Conservation (phyloP, 495 filamentous ascomycete species). For the Talaromyces liani region DNA sequence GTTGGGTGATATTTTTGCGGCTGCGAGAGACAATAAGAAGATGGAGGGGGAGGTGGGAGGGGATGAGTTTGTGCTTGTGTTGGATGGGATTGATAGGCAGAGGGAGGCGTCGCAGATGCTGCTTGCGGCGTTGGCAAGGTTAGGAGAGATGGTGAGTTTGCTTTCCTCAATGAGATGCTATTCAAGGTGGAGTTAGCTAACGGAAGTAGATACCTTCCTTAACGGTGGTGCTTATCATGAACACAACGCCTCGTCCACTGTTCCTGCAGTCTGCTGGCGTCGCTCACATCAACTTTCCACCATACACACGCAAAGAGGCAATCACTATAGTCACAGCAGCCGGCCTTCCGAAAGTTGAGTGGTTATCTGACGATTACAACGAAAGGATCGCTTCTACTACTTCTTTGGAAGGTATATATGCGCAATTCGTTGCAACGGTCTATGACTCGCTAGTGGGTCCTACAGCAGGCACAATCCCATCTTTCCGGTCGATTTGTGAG, state of each 20-base stretch:
- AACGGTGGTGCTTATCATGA: slow-evolving; percentile 70
- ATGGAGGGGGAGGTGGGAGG: slow-evolving; percentile 17
- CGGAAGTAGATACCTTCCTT: slow-evolving; percentile 65
- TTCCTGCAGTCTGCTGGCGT: slow-evolving; percentile 64
- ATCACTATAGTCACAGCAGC: slow-evolving; percentile 58
- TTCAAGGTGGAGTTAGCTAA: too few relatives aligned
- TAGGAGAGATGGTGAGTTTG: slow-evolving; percentile 73
- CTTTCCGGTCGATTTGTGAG: slow-evolving; percentile 35
- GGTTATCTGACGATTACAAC: slow-evolving; percentile 18
- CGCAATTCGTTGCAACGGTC: slow-evolving; percentile 34
- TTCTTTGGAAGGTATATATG: slow-evolving; percentile 20
- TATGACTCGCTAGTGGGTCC: slow-evolving; percentile 37
- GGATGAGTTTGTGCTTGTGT: slow-evolving; percentile 67
- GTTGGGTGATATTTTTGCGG: slow-evolving; percentile 45
- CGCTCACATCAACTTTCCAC: slow-evolving; percentile 76
- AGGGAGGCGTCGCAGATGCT: slow-evolving; percentile 73
- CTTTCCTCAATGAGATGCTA: too few relatives aligned
- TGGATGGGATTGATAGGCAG: slow-evolving; percentile 88
- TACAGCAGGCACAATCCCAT: slow-evolving; percentile 36
- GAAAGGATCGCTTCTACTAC: slow-evolving; percentile 10
- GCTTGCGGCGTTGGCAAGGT: slow-evolving; percentile 69
- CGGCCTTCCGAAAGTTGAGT: slow-evolving; percentile 26
- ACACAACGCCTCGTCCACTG: slow-evolving; percentile 55
- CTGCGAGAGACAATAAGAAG: slow-evolving; percentile 16
- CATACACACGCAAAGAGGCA: slow-evolving; percentile 74